phyloP scores from a whole-genome alignment of 441 rosid genomes.

The Brassica balearica region DNA sequence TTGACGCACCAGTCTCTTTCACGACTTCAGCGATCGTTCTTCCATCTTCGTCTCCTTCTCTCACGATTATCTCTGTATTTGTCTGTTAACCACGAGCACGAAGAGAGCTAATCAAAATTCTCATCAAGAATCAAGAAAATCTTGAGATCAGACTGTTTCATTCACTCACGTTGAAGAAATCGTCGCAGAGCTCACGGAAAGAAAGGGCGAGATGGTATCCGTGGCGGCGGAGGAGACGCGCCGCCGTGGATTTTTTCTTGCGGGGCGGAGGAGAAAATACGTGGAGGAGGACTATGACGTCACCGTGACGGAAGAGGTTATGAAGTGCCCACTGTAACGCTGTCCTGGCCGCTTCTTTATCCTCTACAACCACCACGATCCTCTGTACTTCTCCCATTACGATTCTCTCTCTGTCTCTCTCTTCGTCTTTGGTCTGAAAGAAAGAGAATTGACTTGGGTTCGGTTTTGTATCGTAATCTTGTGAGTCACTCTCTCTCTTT shows the following conservation, averaged over 20 bases:
- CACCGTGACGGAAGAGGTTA: slow-evolving; percentile 74
- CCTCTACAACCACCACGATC: slow-evolving; percentile 82
- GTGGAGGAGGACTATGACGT: slow-evolving; percentile 76
- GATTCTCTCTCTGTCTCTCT: neutral
- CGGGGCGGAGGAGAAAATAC: slow-evolving; percentile 57
- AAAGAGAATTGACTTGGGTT: slow-evolving; percentile 27
- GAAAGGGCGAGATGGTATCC: slow-evolving; percentile 80
- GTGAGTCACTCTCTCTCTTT: slow-evolving; percentile 28
- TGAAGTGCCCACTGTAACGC: slow-evolving; percentile 85
- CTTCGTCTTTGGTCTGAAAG: slow-evolving; percentile 10
- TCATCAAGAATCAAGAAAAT: neutral
- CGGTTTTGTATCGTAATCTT: slow-evolving; percentile 37
- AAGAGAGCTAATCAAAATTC: neutral
- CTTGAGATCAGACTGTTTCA: neutral
- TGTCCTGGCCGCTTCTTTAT: slow-evolving; percentile 66
- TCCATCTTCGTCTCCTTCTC: slow-evolving; percentile 86
- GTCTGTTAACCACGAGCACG: slow-evolving; percentile 37
- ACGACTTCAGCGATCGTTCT: slow-evolving; percentile 63
- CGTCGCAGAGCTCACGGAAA: slow-evolving; percentile 70
- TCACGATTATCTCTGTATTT: slow-evolving; percentile 77
- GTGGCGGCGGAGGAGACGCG: slow-evolving; percentile 61
- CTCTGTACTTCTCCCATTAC: slow-evolving; percentile 52
- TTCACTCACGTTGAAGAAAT: slow-evolving; percentile 66
- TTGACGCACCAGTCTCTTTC: slow-evolving; percentile 78
- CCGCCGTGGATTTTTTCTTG: slow-evolving; percentile 51